phyloP scores from a whole-genome alignment of 257 asterid species.

The Mentha longifolia region DNA sequence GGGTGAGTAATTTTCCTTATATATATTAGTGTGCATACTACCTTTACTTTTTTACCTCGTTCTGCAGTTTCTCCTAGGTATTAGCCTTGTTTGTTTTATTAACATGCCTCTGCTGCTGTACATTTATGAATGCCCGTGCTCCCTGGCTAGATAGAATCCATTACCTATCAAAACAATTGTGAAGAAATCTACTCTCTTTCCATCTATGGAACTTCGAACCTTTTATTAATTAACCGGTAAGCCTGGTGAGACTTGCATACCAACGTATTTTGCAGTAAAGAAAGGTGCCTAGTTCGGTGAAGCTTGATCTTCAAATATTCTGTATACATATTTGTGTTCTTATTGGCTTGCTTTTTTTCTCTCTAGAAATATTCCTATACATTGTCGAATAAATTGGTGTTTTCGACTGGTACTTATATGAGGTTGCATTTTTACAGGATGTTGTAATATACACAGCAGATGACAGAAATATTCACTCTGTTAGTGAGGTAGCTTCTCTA shows the following conservation, averaged over 20 bases:
- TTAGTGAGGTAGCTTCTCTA: constrained; percentile 67
- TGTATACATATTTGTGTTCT: background rate
- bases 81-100: too few relatives aligned
- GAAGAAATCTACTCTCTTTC: too few relatives aligned
- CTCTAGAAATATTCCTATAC: background rate
- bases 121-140: background rate
- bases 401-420: constrained; percentile 22
- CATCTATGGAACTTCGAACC: too few relatives aligned
- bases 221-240: too few relatives aligned
- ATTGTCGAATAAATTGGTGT: constrained; percentile 1
- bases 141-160: too few relatives aligned
- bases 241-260: too few relatives aligned
- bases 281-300: background rate
- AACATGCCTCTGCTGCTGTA: constrained; percentile 4
- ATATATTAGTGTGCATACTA: too few relatives aligned
- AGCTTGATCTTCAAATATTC: background rate
- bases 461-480: constrained; percentile 70
- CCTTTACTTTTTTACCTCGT: too few relatives aligned
- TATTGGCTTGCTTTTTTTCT: background rate
- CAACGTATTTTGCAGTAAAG: too few relatives aligned
- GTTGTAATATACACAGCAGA: constrained; percentile 88
- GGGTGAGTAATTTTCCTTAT: too few relatives aligned
- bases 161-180: too few relatives aligned
- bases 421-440: constrained; percentile 58
- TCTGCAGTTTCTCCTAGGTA: too few relatives aligned